These are phyloP conservation scores for Calocybe indica DNA, from an alignment of 768 basidiomycete genomes.

Conservation along the genomic window DNA sequence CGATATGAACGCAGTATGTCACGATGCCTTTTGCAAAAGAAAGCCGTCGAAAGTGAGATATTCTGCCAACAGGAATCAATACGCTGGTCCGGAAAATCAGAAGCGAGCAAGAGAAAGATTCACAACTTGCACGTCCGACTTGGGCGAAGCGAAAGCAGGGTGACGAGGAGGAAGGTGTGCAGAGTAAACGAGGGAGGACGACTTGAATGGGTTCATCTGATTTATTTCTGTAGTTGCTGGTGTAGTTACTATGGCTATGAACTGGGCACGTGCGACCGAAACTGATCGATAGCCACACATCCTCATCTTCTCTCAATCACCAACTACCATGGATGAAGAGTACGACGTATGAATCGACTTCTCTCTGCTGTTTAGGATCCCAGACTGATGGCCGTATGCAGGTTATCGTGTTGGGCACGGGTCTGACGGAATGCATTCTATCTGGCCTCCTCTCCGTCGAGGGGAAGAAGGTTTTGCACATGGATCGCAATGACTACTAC, in stretches of 20 bases:
- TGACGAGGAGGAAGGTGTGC: constrained; percentile 1
- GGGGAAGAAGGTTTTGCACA: constrained; percentile 99
- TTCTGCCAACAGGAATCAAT: constrained; percentile 20
- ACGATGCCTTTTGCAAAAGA: neutral
- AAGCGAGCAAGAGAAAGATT: constrained; percentile 15
- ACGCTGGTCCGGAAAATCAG: constrained; percentile 34
- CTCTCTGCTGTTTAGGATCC: neutral
- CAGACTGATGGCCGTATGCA: constrained; percentile 19
- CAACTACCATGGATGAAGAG: constrained; percentile 87
- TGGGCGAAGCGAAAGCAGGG: constrained; percentile 11
- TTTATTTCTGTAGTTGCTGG: constrained; percentile 1
- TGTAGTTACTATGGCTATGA: constrained; percentile 1
- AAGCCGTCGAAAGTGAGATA: no score
- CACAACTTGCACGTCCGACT: constrained; percentile 21
- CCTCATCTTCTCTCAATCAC: constrained; percentile 16
- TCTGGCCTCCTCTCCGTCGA: constrained; percentile 98
- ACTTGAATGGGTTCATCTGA: constrained; percentile 8
- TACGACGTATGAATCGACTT: constrained; percentile 67
- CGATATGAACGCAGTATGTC: constrained; percentile 43
- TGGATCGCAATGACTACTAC: constrained; percentile 98
- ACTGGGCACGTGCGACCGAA: constrained; percentile 11
- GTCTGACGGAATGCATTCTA: constrained; percentile 96
- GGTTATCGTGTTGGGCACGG: constrained; percentile 94
- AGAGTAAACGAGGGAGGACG: constrained; percentile 18
- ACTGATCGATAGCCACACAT: constrained; percentile 10